Conservation (phyloP, 106 monocot genomes). For the Apostasia shenzhenica region DNA sequence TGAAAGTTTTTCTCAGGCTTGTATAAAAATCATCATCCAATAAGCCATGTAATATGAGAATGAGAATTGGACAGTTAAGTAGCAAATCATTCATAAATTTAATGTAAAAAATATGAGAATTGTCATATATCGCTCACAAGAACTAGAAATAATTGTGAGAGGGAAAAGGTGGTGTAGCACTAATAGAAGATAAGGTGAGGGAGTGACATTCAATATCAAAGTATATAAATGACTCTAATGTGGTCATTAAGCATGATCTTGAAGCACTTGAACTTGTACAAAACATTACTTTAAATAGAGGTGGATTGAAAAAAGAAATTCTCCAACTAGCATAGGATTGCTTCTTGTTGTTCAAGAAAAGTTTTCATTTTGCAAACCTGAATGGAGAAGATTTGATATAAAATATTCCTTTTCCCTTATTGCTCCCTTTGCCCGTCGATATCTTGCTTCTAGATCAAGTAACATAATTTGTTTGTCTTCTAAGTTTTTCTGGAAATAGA, state of each 20-base stretch:
- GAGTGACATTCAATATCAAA: no score
- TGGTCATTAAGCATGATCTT: neutral
- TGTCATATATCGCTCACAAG: no score
- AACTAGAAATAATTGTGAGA: no score
- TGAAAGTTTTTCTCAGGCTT: no score
- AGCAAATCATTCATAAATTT: no score
- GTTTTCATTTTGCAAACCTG: slow-evolving; percentile 29
- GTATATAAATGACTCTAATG: neutral
- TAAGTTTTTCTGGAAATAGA: slow-evolving; percentile 38
- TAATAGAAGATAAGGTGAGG: no score
- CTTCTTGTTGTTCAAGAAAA: neutral
- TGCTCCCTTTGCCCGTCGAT: slow-evolving; percentile 39
- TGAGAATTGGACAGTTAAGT: no score
- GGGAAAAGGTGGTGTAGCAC: no score
- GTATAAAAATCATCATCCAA: no score
- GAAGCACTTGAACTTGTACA: neutral
- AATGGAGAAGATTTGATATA: slow-evolving; percentile 56
- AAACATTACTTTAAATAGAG: neutral
- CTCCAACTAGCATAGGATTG: no score
- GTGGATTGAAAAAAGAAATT: neutral
- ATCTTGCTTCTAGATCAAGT: slow-evolving; percentile 42
- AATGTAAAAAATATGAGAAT: no score
- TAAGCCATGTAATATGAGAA: no score
- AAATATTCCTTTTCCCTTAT: slow-evolving; percentile 69
- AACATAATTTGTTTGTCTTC: slow-evolving; percentile 33